A percentile compares a stretch with the other conserved stretches of the same genome.
These are phyloP conservation scores for Daldinia sp. DNA, from an alignment of 2,329 filamentous ascomycete species.

Conservation along the genomic window DNA sequence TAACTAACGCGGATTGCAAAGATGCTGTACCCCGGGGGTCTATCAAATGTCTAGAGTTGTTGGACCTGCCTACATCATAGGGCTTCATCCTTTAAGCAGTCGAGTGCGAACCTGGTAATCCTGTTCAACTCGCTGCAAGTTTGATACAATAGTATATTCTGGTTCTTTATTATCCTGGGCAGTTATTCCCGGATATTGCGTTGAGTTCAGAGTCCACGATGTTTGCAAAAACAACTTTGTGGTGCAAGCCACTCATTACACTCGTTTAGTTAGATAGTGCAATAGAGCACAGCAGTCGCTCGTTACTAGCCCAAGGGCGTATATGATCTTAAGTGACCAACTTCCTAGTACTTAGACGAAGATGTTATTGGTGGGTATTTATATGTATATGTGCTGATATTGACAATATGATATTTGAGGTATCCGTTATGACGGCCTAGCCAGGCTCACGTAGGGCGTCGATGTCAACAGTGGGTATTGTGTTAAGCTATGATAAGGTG, in stretches of 20 bases:
- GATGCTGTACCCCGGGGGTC: conserved; percentile 42
- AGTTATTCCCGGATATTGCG: conserved; percentile 21
- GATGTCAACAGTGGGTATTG: not conserved
- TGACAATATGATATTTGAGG: not conserved
- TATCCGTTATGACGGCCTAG: not conserved
- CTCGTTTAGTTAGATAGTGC: conserved; percentile 42
- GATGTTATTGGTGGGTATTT: not conserved
- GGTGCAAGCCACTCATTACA: conserved; percentile 38
- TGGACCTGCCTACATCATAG: conserved; percentile 42
- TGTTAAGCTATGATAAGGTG: not conserved
- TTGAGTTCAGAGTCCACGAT: conserved; percentile 13
- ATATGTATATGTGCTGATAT: not conserved
- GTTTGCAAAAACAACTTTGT: conserved; percentile 32
- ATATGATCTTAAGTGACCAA: not conserved
- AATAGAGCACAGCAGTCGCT: conserved; percentile 42
- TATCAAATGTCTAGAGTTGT: conserved; percentile 33
- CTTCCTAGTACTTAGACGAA: not conserved
- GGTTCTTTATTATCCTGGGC: conserved; percentile 39
- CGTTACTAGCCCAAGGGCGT: conserved; percentile 19
- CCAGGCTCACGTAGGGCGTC: not conserved
- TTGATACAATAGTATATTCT: conserved; percentile 41
- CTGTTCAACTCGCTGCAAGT: conserved; percentile 27
- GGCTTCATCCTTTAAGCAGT: conserved; percentile 40
- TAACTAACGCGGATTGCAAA: conserved; percentile 28
- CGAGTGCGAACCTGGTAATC: conserved; percentile 20